Base-by-base conservation (phyloP, 768 basidiomycete species). In the Dacryopinax primogenitus region DNA sequence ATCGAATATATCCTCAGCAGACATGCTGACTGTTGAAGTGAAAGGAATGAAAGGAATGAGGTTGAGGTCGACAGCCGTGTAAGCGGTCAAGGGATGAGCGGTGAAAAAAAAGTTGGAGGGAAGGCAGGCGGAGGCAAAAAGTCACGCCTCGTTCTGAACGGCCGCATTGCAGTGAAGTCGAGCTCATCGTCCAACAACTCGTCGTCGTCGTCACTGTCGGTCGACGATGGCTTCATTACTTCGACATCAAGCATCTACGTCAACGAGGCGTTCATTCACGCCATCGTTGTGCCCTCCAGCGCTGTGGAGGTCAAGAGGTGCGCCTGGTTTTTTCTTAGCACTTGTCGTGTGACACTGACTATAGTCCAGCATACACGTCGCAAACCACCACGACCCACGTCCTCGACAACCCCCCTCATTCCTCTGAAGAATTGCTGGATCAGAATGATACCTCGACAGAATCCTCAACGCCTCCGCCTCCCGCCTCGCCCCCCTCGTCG, bases 1-100 rank as follows among this genome's bases (percentile, higher is more conserved):
- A 74, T 95, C 92, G 78, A 88, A 98, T 74, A 86, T 76, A 80
- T 94, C 92, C 76, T 92, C 91, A 70, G 76, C 75, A 68, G 75
- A 77, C 85, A 89, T 87, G 81, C 83, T 86, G 78, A 78, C 76
- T 72, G 67, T 68, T 68, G 69, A 62, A 68, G 44, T 64, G 69
- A 65, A 32, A 62, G 41, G 45, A 33, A 39, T 33, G 39, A 66
- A 70, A 72, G 69, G 71, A 68, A 68, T 30, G 64, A 51, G 66
- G 44, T 32, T 35, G 58, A 64, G 63, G 30, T 15, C 23, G 51
- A 6, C 26, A 58, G 51, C 6, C 12, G 37, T 11, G 11, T 11
- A 39, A 39, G n/a, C 11, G 37, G n/a, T 11, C 11, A n/a, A 11
- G 37, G 45, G 45, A 9, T 13, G 45, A 21, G 45, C 45, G 51